Evolutionary conservation across 768 basidiomycete genomes (phyloP).

Genomic region (Suillus lakei): DNA sequence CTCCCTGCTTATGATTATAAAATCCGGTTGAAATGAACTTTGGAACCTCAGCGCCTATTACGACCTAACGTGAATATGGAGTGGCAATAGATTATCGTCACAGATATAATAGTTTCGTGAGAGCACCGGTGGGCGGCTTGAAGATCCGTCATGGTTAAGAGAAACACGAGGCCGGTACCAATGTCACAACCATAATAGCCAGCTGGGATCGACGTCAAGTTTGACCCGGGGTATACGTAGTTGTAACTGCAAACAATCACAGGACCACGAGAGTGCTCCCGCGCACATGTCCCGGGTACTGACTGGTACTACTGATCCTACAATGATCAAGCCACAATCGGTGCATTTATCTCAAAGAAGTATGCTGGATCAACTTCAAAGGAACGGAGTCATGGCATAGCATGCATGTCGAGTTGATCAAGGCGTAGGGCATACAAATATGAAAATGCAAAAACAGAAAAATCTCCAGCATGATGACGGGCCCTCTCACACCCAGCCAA

Average conservation of each 20-base stretch:
- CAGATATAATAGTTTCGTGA: conserved; percentile 1
- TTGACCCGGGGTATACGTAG: not conserved
- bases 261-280: conserved; percentile 1
- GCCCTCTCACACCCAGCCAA: conserved; percentile 23
- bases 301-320: conserved; percentile 5
- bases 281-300: not conserved
- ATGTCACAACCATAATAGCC: not conserved
- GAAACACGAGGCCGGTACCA: not conserved
- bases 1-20: not conserved
- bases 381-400: conserved; percentile 22
- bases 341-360: not conserved
- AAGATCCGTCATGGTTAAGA: not conserved
- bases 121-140: not conserved
- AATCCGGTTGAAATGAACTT: not conserved
- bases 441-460: conserved; percentile 35
- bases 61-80: not conserved
- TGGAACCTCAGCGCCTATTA: not conserved
- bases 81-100: not conserved
- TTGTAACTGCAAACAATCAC: not conserved
- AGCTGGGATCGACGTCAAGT: not conserved
- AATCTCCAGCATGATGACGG: conserved; percentile 16
- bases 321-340: not conserved
- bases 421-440: conserved; percentile 46
- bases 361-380: not conserved
- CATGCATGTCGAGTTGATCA: conserved; percentile 38